Percentiles rank a stretch among this genome's conserved stretches.
Conservation (phyloP, 2,329 filamentous ascomycete species). For the Sporothrix variecibatus region DNA sequence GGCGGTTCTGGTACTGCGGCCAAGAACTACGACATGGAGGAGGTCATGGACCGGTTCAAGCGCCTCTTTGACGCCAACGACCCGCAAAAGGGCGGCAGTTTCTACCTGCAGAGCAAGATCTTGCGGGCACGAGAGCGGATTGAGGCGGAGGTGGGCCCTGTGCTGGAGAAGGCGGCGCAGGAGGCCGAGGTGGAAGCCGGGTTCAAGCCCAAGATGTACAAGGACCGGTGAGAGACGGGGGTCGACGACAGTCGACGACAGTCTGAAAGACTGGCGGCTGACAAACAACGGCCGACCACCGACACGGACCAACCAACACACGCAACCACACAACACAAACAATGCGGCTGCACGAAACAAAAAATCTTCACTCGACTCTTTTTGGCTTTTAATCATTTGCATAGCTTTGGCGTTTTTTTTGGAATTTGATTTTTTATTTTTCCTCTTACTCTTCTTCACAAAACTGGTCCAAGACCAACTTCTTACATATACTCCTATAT, state of each 20-base stretch:
- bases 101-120: constrained; percentile 98
- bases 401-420: constrained; percentile 53
- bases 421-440: constrained; percentile 10
- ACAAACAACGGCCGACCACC: not conserved
- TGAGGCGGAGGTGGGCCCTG: constrained; percentile 78
- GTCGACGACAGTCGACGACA: not conserved
- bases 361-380: constrained; percentile 56
- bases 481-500: constrained; percentile 1
- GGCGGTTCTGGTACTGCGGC: constrained; percentile 48
- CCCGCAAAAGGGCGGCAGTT: constrained; percentile 92
- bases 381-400: constrained; percentile 36
- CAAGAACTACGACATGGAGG: constrained; percentile 62
- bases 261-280: not conserved
- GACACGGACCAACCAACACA: constrained; percentile 3
- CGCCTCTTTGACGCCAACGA: constrained; percentile 92
- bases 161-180: constrained; percentile 67
- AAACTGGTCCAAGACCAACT: not conserved
- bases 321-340: constrained; percentile 8
- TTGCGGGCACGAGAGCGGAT: constrained; percentile 87
- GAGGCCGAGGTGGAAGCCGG: constrained; percentile 81
- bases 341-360: constrained; percentile 34
- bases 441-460: not conserved
- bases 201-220: constrained; percentile 94
- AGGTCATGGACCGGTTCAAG: constrained; percentile 87
- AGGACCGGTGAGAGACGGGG: constrained; percentile 57